Base-by-base conservation (phyloP, 1,139 yeast species). In the Candida frijolesensis region DNA sequence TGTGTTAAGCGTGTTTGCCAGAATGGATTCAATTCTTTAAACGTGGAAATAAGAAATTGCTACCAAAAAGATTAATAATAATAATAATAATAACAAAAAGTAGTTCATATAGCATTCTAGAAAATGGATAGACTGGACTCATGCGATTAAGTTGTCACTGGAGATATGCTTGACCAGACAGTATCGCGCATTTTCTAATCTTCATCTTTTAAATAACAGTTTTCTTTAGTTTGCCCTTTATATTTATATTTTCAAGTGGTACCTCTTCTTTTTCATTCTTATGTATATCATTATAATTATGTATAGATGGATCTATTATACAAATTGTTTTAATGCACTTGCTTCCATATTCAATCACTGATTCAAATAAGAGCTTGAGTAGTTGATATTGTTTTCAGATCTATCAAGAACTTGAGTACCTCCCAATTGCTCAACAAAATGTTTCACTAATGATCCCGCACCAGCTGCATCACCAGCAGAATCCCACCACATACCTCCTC, bases 401-500 rank as follows among this genome's bases (percentile, higher is more conserved):
- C 51, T 47, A 16, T 61, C 62, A 38, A 72, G 57, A 1, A 7
- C 51, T 0, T 47, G 51, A 2, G 48, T 15, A 2, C 79, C 79
- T 2, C 80, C 79, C 16, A 81, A 50, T 43, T 66, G 74, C 29
- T 70, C 65, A 27, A 77, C 76, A 64, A 79, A 82, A 27, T 61
- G 68, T 16, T 54, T 50, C 5, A 84, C 62, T 37, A 83, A 62
- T 1, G 82, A 76, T 40, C 72, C 61, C 0, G 62, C 54, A n/a
- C 35, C 15, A 8, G 60, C 57, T 30, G 69, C 61, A 60, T 90
- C 96, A 0, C 96, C 96, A 49, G 85, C 77, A 0, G 96, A 86
- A 60, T 91, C 97, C 98, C 98, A 94, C 86, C 90, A 91, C 84
- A 94, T 85, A 0, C 89, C 96, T 0, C 98, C 98, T 0, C 86